Percentiles rank a stretch among this genome's conserved stretches.
Evolutionary conservation across 129 eudicot genomes (phyloP).

Genomic region (Pittosporum tobira): DNA sequence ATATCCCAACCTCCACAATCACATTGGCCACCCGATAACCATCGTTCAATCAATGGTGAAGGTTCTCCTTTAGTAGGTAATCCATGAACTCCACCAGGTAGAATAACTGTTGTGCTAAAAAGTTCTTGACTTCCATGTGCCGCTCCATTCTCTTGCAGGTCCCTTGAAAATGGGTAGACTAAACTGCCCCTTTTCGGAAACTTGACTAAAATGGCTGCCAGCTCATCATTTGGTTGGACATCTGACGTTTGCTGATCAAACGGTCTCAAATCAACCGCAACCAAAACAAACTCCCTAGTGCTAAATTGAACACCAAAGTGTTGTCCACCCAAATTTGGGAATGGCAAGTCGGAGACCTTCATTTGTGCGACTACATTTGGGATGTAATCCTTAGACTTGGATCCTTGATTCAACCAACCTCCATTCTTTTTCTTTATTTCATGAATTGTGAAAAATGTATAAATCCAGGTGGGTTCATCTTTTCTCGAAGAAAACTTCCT

Average conservation of each 20-base stretch:
- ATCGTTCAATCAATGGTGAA: slow-evolving; percentile 59
- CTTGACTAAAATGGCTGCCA: slow-evolving; percentile 66
- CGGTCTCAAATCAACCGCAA: slow-evolving; percentile 28
- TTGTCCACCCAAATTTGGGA: slow-evolving; percentile 3
- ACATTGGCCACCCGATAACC: slow-evolving; percentile 80
- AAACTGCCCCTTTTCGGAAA: slow-evolving; percentile 28
- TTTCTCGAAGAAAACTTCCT: slow-evolving; percentile 41
- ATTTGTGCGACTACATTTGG: slow-evolving; percentile 71
- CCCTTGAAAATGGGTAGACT: too few species aligned
- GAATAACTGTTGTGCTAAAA: slow-evolving; percentile 43
- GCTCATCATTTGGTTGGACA: slow-evolving; percentile 45
- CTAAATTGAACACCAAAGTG: not conserved
- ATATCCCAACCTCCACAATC: slow-evolving; percentile 98
- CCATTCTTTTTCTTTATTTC: slow-evolving; percentile 63
- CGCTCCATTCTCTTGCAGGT: slow-evolving; percentile 8
- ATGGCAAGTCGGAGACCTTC: slow-evolving; percentile 49
- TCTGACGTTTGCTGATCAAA: slow-evolving; percentile 32
- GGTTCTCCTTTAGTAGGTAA: slow-evolving; percentile 60
- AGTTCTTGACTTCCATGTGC: slow-evolving; percentile 9
- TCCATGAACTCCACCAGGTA: slow-evolving; percentile 70
- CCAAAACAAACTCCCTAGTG: slow-evolving; percentile 51
- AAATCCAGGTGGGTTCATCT: slow-evolving; percentile 33
- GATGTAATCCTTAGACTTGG: slow-evolving; percentile 41
- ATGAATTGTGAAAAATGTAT: slow-evolving; percentile 59
- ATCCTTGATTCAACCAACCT: slow-evolving; percentile 48